Conservation (phyloP, 345 rosid genomes). For the Arabidopsis suecica region DNA sequence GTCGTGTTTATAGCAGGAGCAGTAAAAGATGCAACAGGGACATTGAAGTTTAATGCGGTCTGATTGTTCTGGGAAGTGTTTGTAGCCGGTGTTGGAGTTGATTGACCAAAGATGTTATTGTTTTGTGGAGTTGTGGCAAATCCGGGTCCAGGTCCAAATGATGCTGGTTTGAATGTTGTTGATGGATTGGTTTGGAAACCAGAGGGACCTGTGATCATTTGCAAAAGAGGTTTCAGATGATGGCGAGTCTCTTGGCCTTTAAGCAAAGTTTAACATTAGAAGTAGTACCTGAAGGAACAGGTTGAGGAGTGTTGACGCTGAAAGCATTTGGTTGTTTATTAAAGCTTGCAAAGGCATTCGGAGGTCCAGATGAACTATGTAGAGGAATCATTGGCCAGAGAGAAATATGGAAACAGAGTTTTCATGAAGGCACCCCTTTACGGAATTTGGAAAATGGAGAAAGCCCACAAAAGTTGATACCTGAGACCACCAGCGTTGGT, state of each 20-base stretch:
- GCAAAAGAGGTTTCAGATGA: conserved; percentile 23
- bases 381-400: conserved; percentile 47
- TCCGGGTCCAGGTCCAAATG: conserved; percentile 46
- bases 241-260: conserved; percentile 11
- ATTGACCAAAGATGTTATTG: conserved; percentile 35
- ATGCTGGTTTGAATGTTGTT: conserved; percentile 39
- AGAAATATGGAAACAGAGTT: conserved; percentile 23
- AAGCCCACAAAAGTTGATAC: conserved; percentile 32
- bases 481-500: conserved; percentile 48
- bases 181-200: conserved; percentile 39
- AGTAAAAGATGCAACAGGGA: conserved; percentile 34
- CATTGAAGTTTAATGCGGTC: conserved; percentile 31
- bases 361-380: conserved; percentile 54
- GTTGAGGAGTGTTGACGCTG: conserved; percentile 39
- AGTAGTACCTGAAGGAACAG: conserved; percentile 44
- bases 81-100: conserved; percentile 17
- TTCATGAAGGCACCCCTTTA: neutral
- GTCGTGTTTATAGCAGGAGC: conserved; percentile 29
- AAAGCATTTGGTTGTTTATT: conserved; percentile 51
- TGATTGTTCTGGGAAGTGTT: conserved; percentile 40
- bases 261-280: neutral
- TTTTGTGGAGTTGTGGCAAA: conserved; percentile 35
- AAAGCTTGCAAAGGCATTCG: conserved; percentile 50
- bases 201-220: conserved; percentile 40
- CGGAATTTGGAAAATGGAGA: conserved; percentile 21